Base-by-base conservation (phyloP, 2,329 filamentous ascomycete species). In the Aureobasidium namibiae region DNA sequence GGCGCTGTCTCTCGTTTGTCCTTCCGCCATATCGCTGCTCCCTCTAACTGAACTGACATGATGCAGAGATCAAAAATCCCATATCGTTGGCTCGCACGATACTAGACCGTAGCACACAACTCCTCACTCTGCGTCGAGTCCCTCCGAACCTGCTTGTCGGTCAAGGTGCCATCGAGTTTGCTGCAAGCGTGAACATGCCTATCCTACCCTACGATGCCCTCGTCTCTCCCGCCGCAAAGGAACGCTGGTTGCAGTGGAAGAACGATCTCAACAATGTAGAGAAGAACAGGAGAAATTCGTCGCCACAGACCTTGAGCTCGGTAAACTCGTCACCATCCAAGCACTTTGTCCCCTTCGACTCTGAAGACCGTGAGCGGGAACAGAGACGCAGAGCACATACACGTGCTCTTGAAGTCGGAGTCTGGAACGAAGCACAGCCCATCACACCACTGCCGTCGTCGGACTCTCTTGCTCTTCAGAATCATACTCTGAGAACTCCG, bases 131-230 rank as follows among this genome's bases (percentile, higher is more conserved):
- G 53, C 85, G 89, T 58, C 86, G 94, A 59, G 91, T 99, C 4
- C 92, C 95, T 9, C 94, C 94, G 10, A 97, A 96, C 67, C 83
- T 96, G 24, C 81, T 99, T 1, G 89, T 95, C 11, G 90, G 90
- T 34, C 80, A 89, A 65, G 94, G 94, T 11, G 94, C 94, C 16
- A 87, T 83, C 44, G 82, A 87, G n/a, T 99, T 95, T 73, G 94
- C 92, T 0, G 82, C 83, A 62, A 85, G 92, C 61, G 82, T 91
- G 65, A 86, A 89, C 9, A 83, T 97, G 69, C 76, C 82, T 0
- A 78, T 90, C 11, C 79, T 91, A n/a, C 81, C 85, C 6, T 85
- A 90, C 66, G 88, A 94, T 44, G 80, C 79, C 44, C 78, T 99
- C 18, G 80, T 96, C n/a, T 95, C 92, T 3, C 85, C 82, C 56